These are phyloP conservation scores for Sclerospora graminicola DNA, from an alignment of 352 stramenopile genomes.

Conservation along the genomic window DNA sequence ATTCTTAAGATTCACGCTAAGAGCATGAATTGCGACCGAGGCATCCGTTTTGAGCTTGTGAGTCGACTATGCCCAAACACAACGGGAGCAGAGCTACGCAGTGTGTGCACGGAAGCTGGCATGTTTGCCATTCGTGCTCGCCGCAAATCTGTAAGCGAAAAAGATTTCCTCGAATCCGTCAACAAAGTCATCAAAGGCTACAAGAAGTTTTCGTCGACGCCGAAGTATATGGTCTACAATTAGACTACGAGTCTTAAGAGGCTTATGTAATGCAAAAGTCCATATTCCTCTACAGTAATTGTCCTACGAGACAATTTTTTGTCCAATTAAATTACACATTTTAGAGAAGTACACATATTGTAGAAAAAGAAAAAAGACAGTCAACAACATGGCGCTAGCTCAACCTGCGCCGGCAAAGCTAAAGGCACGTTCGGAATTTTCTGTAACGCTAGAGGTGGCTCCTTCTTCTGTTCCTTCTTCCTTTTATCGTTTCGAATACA, in stretches of 20 bases:
- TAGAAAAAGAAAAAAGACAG: background rate
- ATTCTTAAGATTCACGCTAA: conserved; percentile 99
- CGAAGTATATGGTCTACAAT: conserved; percentile 99
- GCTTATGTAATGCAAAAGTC: background rate
- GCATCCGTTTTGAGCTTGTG: conserved; percentile 99
- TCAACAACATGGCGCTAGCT: conserved; percentile 2
- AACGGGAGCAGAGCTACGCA: conserved; percentile 96
- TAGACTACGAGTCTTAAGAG: conserved; percentile 28
- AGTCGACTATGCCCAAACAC: conserved; percentile 97
- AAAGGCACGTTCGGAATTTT: conserved; percentile 72
- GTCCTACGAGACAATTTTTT: too few species aligned
- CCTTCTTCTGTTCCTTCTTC: conserved; percentile 8
- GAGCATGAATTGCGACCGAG: conserved; percentile 98
- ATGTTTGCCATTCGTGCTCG: conserved; percentile 98
- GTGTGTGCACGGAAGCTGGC: conserved; percentile 97
- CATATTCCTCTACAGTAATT: too few species aligned
- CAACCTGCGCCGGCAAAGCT: conserved; percentile 52
- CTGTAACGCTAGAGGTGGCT: conserved; percentile 56
- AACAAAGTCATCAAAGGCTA: conserved; percentile 99
- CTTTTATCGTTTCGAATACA: conserved; percentile 67
- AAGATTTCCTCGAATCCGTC: conserved; percentile 99
- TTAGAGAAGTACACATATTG: background rate
- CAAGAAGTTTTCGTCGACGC: conserved; percentile 99
- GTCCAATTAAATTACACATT: too few species aligned
- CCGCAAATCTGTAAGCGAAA: conserved; percentile 97